These are phyloP conservation scores for Stenocarpella maydis DNA, from an alignment of 2,329 filamentous ascomycete species.

Conservation along the genomic window DNA sequence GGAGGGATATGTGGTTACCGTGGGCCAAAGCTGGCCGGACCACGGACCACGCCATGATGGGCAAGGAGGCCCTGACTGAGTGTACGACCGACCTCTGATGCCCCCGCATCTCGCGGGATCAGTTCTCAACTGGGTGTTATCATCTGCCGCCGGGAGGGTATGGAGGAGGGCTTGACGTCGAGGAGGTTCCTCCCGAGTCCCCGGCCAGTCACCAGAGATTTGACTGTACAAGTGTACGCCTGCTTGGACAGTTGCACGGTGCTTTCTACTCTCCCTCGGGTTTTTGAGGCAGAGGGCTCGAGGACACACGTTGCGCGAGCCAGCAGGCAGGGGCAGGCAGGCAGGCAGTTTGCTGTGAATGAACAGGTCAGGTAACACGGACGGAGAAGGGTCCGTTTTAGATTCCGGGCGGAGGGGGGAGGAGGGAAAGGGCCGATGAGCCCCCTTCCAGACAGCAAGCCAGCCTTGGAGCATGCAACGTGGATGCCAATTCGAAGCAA, in stretches of 20 bases:
- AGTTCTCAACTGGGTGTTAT: constrained; percentile 16
- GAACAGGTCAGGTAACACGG: background rate
- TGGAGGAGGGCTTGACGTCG: background rate
- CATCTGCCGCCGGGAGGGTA: constrained; percentile 28
- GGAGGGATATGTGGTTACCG: constrained; percentile 16
- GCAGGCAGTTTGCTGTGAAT: constrained; percentile 24
- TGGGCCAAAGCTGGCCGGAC: constrained; percentile 39
- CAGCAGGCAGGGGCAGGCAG: background rate
- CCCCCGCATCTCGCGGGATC: constrained; percentile 29
- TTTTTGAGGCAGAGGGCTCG: background rate
- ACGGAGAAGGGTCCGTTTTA: background rate
- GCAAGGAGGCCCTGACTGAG: background rate
- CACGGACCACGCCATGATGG: constrained; percentile 38
- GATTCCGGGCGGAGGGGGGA: constrained; percentile 24
- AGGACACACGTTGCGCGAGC: background rate
- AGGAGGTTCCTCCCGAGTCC: background rate
- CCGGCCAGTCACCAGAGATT: constrained; percentile 18
- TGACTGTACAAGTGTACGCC: too few species aligned
- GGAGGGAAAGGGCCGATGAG: constrained; percentile 32
- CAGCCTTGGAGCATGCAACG: background rate
- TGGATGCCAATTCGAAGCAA: constrained; percentile 9
- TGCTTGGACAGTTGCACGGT: background rate
- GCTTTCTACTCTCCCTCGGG: background rate
- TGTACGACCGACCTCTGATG: constrained; percentile 5
- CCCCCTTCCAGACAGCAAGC: background rate